A percentile compares a stretch with the other conserved stretches of the same genome.
phyloP scores from a whole-genome alignment of 1,284 basidiomycete species.

The Dichomitus squalens region DNA sequence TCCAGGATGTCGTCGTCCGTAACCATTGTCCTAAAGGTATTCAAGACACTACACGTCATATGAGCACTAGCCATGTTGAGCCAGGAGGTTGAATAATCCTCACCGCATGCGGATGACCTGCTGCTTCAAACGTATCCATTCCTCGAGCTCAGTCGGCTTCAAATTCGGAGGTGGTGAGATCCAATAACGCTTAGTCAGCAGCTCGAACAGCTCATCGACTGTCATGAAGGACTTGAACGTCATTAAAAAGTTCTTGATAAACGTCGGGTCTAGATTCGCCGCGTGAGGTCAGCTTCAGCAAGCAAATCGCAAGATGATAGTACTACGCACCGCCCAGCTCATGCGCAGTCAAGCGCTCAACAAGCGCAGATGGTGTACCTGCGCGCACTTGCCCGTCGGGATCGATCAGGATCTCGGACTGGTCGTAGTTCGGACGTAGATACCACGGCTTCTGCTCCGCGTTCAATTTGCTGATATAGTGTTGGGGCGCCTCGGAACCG shows the following conservation, averaged over 20 bases:
- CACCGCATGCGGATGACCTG: slow-evolving; percentile 87
- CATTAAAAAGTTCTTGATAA: slow-evolving; percentile 93
- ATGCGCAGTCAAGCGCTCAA: slow-evolving; percentile 91
- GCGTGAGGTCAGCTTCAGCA: not conserved
- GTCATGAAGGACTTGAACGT: slow-evolving; percentile 97
- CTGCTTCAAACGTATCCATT: slow-evolving; percentile 91
- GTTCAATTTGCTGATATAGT: slow-evolving; percentile 51
- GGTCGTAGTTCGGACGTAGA: slow-evolving; percentile 78
- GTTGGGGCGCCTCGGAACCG: slow-evolving; percentile 66
- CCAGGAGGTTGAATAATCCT: slow-evolving; percentile 26
- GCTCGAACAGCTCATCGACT: slow-evolving; percentile 81
- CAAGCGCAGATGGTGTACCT: slow-evolving; percentile 83
- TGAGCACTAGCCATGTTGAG: not conserved
- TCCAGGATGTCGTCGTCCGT: slow-evolving; percentile 81
- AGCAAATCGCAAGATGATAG: not conserved
- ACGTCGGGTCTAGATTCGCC: slow-evolving; percentile 68
- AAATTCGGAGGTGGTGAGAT: slow-evolving; percentile 79
- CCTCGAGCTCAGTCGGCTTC: slow-evolving; percentile 62
- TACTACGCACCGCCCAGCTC: slow-evolving; percentile 68
- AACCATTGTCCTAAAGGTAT: slow-evolving; percentile 83
- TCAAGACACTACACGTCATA: slow-evolving; percentile 62
- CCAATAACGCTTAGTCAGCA: slow-evolving; percentile 85
- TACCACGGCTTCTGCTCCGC: slow-evolving; percentile 80
- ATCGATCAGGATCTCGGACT: slow-evolving; percentile 84
- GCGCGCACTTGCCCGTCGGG: slow-evolving; percentile 84